Evolutionary conservation across 495 filamentous ascomycete species (phyloP).

Genomic region (Rostrohypoxylon terebratum): DNA sequence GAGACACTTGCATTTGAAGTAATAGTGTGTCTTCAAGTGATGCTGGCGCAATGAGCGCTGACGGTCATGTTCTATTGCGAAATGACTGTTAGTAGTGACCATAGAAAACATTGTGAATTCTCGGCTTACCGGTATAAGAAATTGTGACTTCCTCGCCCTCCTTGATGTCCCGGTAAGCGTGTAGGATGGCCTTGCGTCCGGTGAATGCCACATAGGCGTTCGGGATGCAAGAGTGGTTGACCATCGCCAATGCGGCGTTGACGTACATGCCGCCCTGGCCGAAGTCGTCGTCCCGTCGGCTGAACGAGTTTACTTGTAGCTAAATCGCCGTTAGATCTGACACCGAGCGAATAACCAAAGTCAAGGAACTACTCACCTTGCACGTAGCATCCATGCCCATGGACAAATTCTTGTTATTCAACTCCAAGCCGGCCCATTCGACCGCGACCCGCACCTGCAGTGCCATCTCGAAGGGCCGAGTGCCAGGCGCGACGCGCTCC

Average conservation of each 20-base stretch:
- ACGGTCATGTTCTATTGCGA: slow-evolving; percentile 49
- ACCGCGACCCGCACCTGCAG: slow-evolving; percentile 61
- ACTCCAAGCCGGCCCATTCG: slow-evolving; percentile 52
- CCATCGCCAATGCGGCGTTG: slow-evolving; percentile 59
- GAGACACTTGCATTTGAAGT: slow-evolving; percentile 58
- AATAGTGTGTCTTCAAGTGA: slow-evolving; percentile 52
- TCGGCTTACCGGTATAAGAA: slow-evolving; percentile 61
- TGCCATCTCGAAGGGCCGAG: slow-evolving; percentile 39
- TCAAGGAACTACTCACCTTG: slow-evolving; percentile 53
- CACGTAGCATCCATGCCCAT: slow-evolving; percentile 55
- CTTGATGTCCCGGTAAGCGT: slow-evolving; percentile 54
- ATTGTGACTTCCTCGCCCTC: slow-evolving; percentile 63
- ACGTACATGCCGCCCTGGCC: slow-evolving; percentile 57
- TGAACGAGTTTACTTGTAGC: slow-evolving; percentile 63
- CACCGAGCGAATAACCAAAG: not conserved
- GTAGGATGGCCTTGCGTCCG: slow-evolving; percentile 56
- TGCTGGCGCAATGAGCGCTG: slow-evolving; percentile 50
- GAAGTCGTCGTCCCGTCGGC: slow-evolving; percentile 54
- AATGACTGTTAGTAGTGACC: slow-evolving; percentile 3
- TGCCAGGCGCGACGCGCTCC: slow-evolving; percentile 17
- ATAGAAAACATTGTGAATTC: not conserved
- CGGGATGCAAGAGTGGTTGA: slow-evolving; percentile 66
- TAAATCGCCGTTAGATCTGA: slow-evolving; percentile 34
- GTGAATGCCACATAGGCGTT: slow-evolving; percentile 63
- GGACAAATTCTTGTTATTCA: slow-evolving; percentile 41